Evolutionary conservation across 768 basidiomycete genomes (phyloP).

Genomic region (Agaricus blazei): DNA sequence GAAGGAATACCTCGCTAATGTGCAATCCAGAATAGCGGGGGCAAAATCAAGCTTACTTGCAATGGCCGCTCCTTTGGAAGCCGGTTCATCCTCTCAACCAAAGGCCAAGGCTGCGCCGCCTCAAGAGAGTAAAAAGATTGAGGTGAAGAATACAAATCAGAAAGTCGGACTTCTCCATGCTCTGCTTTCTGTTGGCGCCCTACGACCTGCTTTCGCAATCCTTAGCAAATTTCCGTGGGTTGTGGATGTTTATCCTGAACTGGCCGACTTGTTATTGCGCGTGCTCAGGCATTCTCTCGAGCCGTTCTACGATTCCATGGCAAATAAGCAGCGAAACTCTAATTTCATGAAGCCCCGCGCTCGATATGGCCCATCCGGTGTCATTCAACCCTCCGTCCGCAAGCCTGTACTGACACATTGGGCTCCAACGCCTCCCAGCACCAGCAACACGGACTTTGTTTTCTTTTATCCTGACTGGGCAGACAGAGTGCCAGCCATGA

Average conservation of each 20-base stretch:
- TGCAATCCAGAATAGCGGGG: constrained; percentile 58
- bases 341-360: constrained; percentile 61
- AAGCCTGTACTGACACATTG: constrained; percentile 68
- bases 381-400: constrained; percentile 44
- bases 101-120: constrained; percentile 35
- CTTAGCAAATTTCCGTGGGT: constrained; percentile 84
- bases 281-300: constrained; percentile 64
- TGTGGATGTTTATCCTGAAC: constrained; percentile 71
- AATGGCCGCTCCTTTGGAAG: constrained; percentile 79
- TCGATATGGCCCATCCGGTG: constrained; percentile 57
- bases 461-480: constrained; percentile 91
- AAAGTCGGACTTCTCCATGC: constrained; percentile 74
- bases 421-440: constrained; percentile 80
- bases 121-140: constrained; percentile 37
- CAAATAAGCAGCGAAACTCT: constrained; percentile 54
- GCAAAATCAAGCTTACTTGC: constrained; percentile 76
- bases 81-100: constrained; percentile 32
- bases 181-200: constrained; percentile 81
- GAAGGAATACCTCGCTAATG: constrained; percentile 59
- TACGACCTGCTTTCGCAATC: constrained; percentile 73
- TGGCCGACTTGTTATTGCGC: constrained; percentile 85
- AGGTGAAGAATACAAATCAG: constrained; percentile 58
- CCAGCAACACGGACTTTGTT: constrained; percentile 68
- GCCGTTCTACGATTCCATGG: constrained; percentile 57
- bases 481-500: constrained; percentile 62